Base-by-base conservation (phyloP, 1,284 basidiomycete species). In the Laetiporus sulphureus region DNA sequence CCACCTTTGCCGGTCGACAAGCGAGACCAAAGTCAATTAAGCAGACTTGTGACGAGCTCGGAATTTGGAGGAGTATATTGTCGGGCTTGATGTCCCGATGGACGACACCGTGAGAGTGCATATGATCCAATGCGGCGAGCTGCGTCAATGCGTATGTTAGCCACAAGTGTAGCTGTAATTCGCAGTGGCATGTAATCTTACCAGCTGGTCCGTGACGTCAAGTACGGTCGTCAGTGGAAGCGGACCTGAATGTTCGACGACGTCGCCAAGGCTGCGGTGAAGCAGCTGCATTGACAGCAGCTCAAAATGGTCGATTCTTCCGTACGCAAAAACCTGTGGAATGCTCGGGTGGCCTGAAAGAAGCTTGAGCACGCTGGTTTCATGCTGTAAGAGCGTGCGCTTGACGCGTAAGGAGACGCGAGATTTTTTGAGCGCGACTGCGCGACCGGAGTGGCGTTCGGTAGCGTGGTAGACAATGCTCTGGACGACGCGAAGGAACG, bases 221-320 rank as follows among this genome's bases (percentile, higher is more conserved):
- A 29, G 10, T 8, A 29, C 27, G n/a, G 27, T 29, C 27, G 10
- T 29, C 10, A 29, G 27, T n/a, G 8, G 27, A 8, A n/a, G 8
- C 27, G 10, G 10, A n/a, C 27, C n/a, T 29, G 27, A n/a, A n/a
- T 8, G 8, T 29, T 8, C 10, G n/a, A n/a, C 8, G 8, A 29
- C 10, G 10, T 8, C n/a, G 10, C n/a, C n/a, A n/a, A 29, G 8
- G 27, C 27, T 29, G 10, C n/a, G 10, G 27, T n/a, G 18, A 30
- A 40, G 35, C 3, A 44, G 35, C 22, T 48, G 43, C 22, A 41
- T 30, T 5, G 43, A 38, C 12, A 48, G 29, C 15, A 45, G 45
- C 23, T 48, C 46, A 21, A 45, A 48, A 32, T 45, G 39, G 11
- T 36, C 29, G 18, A 36, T 32, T 22, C 39, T 25, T 4, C 38